These are phyloP conservation scores for Petasospora rhodanensis DNA, from an alignment of 1,139 yeast species.

Conservation along the genomic window DNA sequence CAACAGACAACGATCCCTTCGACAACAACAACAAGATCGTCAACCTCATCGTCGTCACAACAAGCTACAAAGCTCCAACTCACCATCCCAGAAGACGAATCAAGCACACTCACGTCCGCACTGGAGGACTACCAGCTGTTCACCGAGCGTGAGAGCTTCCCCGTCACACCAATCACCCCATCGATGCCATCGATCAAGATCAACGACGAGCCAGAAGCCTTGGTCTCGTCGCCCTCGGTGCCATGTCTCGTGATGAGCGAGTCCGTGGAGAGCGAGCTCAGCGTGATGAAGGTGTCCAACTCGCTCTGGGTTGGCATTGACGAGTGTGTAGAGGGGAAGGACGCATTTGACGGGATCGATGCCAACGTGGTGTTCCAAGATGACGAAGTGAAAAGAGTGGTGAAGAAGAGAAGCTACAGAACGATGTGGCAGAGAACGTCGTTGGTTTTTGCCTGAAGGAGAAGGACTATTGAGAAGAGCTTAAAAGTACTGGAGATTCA, in stretches of 20 bases:
- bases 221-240: constrained; percentile 9
- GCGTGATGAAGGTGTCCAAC: constrained; percentile 17
- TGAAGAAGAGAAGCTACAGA: too few relatives aligned
- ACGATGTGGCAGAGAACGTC: constrained; percentile 18
- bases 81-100: too few relatives aligned
- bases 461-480: background rate
- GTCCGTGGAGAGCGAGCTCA: constrained; percentile 13
- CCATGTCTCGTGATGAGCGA: constrained; percentile 14
- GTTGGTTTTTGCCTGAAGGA: constrained; percentile 13
- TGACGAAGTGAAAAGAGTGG: too few relatives aligned
- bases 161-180: background rate
- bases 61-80: too few relatives aligned
- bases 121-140: constrained; percentile 22
- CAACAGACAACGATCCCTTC: too few relatives aligned
- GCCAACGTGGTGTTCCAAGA: constrained; percentile 14
- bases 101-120: constrained; percentile 13
- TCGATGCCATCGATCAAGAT: constrained; percentile 1
- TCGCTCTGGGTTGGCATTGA: constrained; percentile 24
- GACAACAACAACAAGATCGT: too few relatives aligned
- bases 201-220: background rate
- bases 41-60: too few relatives aligned
- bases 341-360: constrained; percentile 15
- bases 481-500: too few relatives aligned
- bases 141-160: constrained; percentile 10
- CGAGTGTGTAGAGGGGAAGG: constrained; percentile 5